These are phyloP conservation scores for Plasmodium gonderi DNA, from an alignment of 169 alveolate species.

Conservation along the genomic window DNA sequence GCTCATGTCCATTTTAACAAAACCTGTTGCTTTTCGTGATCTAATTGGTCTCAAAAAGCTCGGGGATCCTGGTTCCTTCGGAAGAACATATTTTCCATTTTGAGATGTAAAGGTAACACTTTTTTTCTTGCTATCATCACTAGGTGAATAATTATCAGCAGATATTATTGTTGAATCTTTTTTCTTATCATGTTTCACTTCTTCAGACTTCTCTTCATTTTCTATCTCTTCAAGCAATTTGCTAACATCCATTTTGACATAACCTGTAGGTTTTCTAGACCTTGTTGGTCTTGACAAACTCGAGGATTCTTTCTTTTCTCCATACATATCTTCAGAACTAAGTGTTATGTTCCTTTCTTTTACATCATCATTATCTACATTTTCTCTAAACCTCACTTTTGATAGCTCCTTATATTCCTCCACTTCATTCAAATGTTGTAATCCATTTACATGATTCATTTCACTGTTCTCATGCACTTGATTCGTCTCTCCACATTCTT, in stretches of 20 bases:
- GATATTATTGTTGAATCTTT: not conserved
- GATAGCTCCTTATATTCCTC: not conserved
- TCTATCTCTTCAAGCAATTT: constrained; percentile 24
- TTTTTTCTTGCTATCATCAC: not conserved
- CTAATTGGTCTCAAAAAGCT: not conserved
- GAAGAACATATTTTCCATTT: not conserved
- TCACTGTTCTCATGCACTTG: not conserved
- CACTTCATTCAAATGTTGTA: not conserved
- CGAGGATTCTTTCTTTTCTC: not conserved
- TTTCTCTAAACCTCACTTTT: not conserved
- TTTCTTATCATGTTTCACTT: not conserved
- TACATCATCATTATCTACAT: not conserved
- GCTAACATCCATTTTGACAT: constrained; percentile 50
- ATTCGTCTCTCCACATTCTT: not conserved
- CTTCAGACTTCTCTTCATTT: not conserved
- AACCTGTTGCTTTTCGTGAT: constrained; percentile 12
- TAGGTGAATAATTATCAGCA: not conserved
- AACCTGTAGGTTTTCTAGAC: constrained; percentile 45
- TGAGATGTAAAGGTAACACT: not conserved
- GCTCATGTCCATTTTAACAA: constrained; percentile 11
- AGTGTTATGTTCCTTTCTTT: not conserved
- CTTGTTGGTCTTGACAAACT: constrained; percentile 2
- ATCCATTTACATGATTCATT: not conserved
- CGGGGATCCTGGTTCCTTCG: not conserved
- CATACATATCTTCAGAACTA: not conserved